A percentile compares a stretch with the other conserved stretches of the same genome.
Evolutionary conservation across 2,329 filamentous ascomycete species (phyloP).

Genomic region (Aspergillus sp.): DNA sequence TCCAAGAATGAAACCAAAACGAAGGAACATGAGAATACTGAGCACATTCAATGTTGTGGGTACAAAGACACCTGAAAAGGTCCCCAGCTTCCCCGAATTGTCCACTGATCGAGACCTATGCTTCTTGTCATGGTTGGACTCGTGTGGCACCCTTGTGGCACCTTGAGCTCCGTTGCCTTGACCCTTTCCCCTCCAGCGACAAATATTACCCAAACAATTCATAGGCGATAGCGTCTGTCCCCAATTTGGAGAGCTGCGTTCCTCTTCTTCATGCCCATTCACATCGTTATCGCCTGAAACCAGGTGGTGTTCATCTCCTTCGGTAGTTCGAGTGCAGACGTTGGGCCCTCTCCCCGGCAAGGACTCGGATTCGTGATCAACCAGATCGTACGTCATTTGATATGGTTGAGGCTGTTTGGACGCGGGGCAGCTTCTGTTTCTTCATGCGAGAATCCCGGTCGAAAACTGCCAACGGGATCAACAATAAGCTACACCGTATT

Average conservation of each 20-base stretch:
- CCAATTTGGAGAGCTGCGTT: slow-evolving; percentile 16
- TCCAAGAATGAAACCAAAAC: slow-evolving; percentile 79
- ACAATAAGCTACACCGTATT: no score
- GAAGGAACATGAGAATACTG: slow-evolving; percentile 87
- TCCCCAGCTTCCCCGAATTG: slow-evolving; percentile 62
- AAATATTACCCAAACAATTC: slow-evolving; percentile 19
- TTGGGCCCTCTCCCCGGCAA: slow-evolving; percentile 33
- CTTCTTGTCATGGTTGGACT: slow-evolving; percentile 24
- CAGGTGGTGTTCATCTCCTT: slow-evolving; percentile 33
- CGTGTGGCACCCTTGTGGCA: slow-evolving; percentile 4
- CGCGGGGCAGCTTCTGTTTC: no score
- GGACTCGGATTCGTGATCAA: slow-evolving; percentile 7
- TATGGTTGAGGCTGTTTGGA: no score
- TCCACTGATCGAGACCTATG: slow-evolving; percentile 22
- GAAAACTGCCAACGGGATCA: no score
- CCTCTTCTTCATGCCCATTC: slow-evolving; percentile 14
- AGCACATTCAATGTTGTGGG: slow-evolving; percentile 85
- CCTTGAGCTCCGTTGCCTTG: neutral
- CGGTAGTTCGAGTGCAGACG: slow-evolving; percentile 33
- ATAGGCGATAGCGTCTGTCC: slow-evolving; percentile 12
- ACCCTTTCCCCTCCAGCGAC: slow-evolving; percentile 18
- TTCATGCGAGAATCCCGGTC: no score
- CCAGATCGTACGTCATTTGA: no score
- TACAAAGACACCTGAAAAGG: slow-evolving; percentile 76
- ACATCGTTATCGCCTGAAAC: slow-evolving; percentile 21